A percentile compares a stretch with the other conserved stretches of the same genome.
Conservation (phyloP, 2,329 filamentous ascomycete genomes). For the Chaetomiaceae sp. region DNA sequence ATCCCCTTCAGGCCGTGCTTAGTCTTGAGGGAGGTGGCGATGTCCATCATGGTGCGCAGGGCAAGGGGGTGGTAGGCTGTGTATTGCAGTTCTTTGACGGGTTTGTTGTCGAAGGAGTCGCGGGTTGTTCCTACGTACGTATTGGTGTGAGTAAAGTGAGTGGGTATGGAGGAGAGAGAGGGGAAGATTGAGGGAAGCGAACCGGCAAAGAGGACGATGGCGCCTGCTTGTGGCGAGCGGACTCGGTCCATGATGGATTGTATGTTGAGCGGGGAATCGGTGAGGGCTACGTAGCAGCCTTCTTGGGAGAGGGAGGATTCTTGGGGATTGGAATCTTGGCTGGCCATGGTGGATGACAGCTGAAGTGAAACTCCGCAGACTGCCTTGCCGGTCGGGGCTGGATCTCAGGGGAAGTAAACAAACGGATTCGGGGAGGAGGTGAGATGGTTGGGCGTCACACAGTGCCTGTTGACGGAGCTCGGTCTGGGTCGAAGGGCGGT, state of each 20-base stretch:
- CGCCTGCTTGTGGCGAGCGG: constrained; percentile 67
- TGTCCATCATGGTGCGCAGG: constrained; percentile 61
- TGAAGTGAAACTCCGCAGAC: no score
- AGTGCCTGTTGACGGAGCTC: neutral
- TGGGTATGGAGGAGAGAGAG: neutral
- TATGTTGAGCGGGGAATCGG: constrained; percentile 55
- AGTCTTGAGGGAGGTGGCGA: constrained; percentile 52
- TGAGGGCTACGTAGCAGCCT: constrained; percentile 64
- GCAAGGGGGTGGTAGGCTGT: constrained; percentile 68
- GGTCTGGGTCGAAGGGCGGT: neutral
- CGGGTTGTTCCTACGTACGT: constrained; percentile 62
- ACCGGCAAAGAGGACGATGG: constrained; percentile 74
- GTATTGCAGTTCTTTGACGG: constrained; percentile 73
- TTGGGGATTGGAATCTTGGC: constrained; percentile 34
- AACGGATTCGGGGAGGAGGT: neutral
- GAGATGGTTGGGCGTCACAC: neutral
- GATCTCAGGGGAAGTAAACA: neutral
- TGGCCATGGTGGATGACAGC: constrained; percentile 12
- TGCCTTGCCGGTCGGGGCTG: neutral
- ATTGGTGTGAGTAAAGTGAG: constrained; percentile 12
- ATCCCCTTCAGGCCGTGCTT: constrained; percentile 68
- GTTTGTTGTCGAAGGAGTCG: constrained; percentile 65
- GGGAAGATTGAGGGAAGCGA: neutral
- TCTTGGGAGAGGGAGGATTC: constrained; percentile 45
- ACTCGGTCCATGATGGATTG: constrained; percentile 60